Percentiles rank a stretch among this genome's conserved stretches.
phyloP scores from a whole-genome alignment of 1,139 yeast genomes.

The Candida gigantensis region DNA sequence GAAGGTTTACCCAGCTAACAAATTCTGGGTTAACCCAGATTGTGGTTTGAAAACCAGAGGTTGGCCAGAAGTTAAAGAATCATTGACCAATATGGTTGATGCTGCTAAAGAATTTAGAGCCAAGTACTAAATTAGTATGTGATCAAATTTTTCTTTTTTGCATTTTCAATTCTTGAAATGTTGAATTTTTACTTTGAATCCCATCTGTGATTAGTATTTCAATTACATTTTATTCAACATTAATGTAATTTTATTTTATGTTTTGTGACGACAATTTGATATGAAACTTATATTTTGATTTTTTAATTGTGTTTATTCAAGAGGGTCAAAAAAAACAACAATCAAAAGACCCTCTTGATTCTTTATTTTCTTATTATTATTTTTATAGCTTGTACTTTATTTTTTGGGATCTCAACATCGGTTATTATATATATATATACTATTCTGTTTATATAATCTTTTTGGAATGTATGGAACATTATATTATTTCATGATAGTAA shows the following conservation, averaged over 20 bases:
- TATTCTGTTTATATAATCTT: constrained; percentile 6
- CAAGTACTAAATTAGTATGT: constrained; percentile 29
- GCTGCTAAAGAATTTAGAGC: constrained; percentile 97
- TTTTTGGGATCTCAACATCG: constrained; percentile 55
- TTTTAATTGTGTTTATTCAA: constrained; percentile 12
- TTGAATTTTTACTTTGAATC: constrained; percentile 44
- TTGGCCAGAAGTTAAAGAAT: constrained; percentile 83
- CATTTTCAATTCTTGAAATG: constrained; percentile 39
- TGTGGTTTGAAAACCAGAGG: constrained; percentile 99
- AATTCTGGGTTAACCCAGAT: constrained; percentile 99
- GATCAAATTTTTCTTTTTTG: constrained; percentile 18
- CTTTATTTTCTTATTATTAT: constrained; percentile 9
- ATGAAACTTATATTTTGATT: constrained; percentile 19
- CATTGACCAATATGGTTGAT: constrained; percentile 96
- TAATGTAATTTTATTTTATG: constrained; percentile 48
- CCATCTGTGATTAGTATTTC: constrained; percentile 1
- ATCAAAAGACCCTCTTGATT: too few relatives aligned
- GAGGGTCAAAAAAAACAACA: too few relatives aligned
- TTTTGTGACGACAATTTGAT: constrained; percentile 20
- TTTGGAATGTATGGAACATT: constrained; percentile 4
- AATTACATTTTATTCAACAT: constrained; percentile 67
- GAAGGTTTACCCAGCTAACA: constrained; percentile 95
- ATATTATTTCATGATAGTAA: constrained; percentile 2
- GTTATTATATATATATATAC: constrained; percentile 28
- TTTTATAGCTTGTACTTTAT: constrained; percentile 21